Conservation (phyloP, 805 yeast genomes). For the Ogataea dorogensis region DNA sequence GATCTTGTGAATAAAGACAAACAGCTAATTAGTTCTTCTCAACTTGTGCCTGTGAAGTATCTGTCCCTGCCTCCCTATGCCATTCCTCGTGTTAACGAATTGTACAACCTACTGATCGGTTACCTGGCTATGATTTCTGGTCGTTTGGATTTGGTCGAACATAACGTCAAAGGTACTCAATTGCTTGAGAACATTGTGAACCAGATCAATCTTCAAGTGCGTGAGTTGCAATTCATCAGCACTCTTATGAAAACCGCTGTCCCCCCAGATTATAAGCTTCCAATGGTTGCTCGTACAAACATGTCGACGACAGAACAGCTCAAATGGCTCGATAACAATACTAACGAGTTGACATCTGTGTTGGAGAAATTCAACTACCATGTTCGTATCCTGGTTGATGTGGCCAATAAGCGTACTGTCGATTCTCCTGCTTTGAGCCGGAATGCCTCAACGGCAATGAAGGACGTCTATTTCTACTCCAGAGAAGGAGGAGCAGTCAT, state of each 20-base stretch:
- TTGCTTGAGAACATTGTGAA: slow-evolving; percentile 63
- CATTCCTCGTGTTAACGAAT: slow-evolving; percentile 59
- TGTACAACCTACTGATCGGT: slow-evolving; percentile 55
- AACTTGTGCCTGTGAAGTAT: slow-evolving; percentile 38
- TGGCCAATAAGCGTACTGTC: slow-evolving; percentile 24
- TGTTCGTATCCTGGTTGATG: slow-evolving; percentile 56
- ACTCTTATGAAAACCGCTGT: slow-evolving; percentile 20
- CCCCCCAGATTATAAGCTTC: slow-evolving; percentile 29
- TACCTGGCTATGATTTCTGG: slow-evolving; percentile 71
- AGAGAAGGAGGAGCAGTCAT: slow-evolving; percentile 57
- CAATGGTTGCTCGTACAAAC: slow-evolving; percentile 23
- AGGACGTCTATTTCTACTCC: slow-evolving; percentile 49
- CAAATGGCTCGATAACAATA: slow-evolving; percentile 48
- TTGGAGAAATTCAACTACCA: slow-evolving; percentile 65
- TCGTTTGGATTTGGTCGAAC: slow-evolving; percentile 74
- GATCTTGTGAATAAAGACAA: slow-evolving; percentile 31
- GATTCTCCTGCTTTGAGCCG: slow-evolving; percentile 15
- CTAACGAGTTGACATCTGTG: slow-evolving; percentile 43
- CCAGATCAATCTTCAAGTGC: slow-evolving; percentile 61
- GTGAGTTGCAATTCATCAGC: slow-evolving; percentile 47
- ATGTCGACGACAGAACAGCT: slow-evolving; percentile 43
- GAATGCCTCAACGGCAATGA: slow-evolving; percentile 3
- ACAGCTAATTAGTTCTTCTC: slow-evolving; percentile 6
- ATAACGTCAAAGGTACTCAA: slow-evolving; percentile 68
- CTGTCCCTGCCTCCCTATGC: slow-evolving; percentile 59